Evolutionary conservation across 2,329 filamentous ascomycete genomes (phyloP).

Genomic region (Myrmaecium sp.): DNA sequence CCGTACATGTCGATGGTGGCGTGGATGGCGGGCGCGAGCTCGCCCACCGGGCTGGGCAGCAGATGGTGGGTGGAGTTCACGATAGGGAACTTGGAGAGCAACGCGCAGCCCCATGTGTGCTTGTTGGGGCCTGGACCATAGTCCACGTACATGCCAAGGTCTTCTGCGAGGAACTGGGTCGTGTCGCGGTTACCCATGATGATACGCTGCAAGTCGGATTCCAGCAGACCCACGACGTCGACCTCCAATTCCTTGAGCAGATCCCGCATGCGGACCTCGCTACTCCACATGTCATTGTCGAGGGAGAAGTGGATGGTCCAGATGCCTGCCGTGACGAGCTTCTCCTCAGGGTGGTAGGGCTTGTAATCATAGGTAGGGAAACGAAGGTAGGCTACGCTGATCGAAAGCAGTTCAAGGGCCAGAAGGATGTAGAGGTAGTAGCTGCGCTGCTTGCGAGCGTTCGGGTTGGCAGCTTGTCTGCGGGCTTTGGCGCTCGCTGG

Average conservation of each 20-base stretch:
- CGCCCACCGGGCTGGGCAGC: conserved; percentile 80
- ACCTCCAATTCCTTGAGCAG: conserved; percentile 85
- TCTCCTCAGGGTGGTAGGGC: conserved; percentile 75
- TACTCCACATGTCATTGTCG: conserved; percentile 98
- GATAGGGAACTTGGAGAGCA: conserved; percentile 95
- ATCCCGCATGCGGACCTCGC: conserved; percentile 83
- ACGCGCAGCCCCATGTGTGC: conserved; percentile 88
- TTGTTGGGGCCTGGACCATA: conserved; percentile 96
- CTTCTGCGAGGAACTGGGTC: conserved; percentile 87
- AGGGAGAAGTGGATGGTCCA: conserved; percentile 98
- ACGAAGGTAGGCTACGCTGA: conserved; percentile 68
- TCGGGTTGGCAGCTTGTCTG: conserved; percentile 29
- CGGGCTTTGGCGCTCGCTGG: conserved; percentile 21
- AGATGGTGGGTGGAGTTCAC: conserved; percentile 93
- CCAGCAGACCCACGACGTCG: conserved; percentile 90
- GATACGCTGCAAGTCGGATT: conserved; percentile 86
- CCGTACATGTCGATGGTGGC: conserved; percentile 93
- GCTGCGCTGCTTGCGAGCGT: conserved; percentile 37
- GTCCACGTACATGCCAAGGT: conserved; percentile 97
- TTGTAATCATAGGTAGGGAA: conserved; percentile 88
- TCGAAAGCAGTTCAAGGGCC: conserved; percentile 63
- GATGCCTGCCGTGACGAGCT: conserved; percentile 82
- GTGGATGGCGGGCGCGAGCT: conserved; percentile 88
- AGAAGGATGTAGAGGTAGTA: conserved; percentile 58
- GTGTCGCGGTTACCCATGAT: conserved; percentile 99